phyloP scores from a whole-genome alignment of 768 basidiomycete species.

The Butyriboletus loyo region DNA sequence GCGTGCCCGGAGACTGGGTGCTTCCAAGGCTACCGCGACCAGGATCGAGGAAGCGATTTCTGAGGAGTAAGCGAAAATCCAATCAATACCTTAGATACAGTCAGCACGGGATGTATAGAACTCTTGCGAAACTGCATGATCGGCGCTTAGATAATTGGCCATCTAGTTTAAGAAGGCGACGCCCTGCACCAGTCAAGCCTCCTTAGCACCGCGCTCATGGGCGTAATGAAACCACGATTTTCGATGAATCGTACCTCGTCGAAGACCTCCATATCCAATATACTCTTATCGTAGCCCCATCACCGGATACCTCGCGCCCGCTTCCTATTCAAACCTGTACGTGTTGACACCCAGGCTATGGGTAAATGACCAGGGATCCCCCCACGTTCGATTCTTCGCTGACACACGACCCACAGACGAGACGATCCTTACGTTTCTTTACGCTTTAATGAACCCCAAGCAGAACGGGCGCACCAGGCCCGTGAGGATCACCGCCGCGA shows the following conservation, averaged over 20 bases:
- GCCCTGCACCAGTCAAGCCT: slow-evolving; percentile 20
- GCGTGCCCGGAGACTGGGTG: slow-evolving; percentile 44
- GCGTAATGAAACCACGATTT: neutral
- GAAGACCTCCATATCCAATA: slow-evolving; percentile 29
- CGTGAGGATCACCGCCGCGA: slow-evolving; percentile 36
- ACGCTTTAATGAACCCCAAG: slow-evolving; percentile 44
- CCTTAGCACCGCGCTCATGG: slow-evolving; percentile 37
- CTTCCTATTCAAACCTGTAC: slow-evolving; percentile 36
- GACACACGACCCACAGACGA: slow-evolving; percentile 35
- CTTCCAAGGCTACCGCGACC: slow-evolving; percentile 30
- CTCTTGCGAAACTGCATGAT: neutral
- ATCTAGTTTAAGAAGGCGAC: neutral
- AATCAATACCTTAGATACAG: neutral
- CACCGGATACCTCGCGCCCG: slow-evolving; percentile 42
- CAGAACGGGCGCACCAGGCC: slow-evolving; percentile 41
- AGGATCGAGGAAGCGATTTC: slow-evolving; percentile 23
- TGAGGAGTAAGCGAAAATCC: slow-evolving; percentile 20
- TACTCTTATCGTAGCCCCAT: slow-evolving; percentile 47
- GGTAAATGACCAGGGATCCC: neutral
- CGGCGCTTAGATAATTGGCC: neutral
- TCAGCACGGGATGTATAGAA: neutral
- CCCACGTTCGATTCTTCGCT: neutral
- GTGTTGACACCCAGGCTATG: no score
- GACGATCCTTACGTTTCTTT: no score
- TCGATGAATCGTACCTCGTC: slow-evolving; percentile 33